Evolutionary conservation across 2,329 filamentous ascomycete species (phyloP).

Genomic region (Pyrenophora teres): DNA sequence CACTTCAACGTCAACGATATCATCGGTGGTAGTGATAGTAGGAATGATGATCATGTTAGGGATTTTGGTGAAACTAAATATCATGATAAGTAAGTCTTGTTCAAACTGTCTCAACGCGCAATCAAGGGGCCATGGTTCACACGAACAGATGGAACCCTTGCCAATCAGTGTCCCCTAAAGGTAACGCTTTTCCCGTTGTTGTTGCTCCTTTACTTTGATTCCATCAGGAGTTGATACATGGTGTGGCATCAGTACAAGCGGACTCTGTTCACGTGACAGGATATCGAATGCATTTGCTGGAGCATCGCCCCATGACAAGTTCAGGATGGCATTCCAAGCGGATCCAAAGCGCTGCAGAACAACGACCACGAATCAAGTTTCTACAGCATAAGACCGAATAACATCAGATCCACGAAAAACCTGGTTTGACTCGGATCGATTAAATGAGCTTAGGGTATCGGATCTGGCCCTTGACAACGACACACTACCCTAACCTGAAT

Average conservation of each 20-base stretch:
- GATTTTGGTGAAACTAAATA: neutral
- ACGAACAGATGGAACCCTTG: too few relatives aligned
- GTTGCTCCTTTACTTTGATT: neutral
- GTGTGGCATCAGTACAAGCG: too few relatives aligned
- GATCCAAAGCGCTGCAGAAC: too few relatives aligned
- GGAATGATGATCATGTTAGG: neutral
- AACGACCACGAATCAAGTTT: too few relatives aligned
- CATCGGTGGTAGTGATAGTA: neutral
- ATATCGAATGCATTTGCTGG: neutral
- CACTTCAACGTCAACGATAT: neutral
- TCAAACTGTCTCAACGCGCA: conserved; percentile 1
- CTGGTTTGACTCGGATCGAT: too few relatives aligned
- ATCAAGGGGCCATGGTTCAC: conserved; percentile 1
- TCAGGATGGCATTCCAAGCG: too few relatives aligned
- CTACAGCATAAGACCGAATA: too few relatives aligned
- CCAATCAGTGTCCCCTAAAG: neutral
- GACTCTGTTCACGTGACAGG: neutral
- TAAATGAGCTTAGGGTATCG: too few relatives aligned
- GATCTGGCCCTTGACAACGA: too few relatives aligned
- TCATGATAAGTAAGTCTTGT: conserved; percentile 14
- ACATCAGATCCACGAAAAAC: too few relatives aligned
- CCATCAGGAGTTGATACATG: neutral
- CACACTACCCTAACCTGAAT: too few relatives aligned
- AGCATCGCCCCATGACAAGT: too few relatives aligned
- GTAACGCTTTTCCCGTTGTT: neutral